Evolutionary conservation across 179 eudicot species (phyloP).

Genomic region (Spergularia azorica): DNA sequence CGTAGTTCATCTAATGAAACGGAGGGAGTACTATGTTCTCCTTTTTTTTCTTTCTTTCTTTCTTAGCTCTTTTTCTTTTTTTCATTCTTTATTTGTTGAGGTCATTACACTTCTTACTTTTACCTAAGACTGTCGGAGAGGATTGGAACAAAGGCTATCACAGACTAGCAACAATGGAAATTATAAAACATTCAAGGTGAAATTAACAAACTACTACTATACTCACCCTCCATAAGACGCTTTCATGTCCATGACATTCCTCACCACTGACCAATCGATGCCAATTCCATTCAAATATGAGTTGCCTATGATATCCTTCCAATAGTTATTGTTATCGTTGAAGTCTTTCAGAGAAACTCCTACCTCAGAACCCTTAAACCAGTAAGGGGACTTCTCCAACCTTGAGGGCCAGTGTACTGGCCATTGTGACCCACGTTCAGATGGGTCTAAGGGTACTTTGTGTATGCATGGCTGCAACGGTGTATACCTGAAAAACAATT

Average conservation of each 20-base stretch:
- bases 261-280: constrained; percentile 39
- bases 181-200: not conserved
- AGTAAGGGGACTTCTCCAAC: constrained; percentile 42
- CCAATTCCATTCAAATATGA: constrained; percentile 41
- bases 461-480: constrained; percentile 46
- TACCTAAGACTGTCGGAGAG: not conserved
- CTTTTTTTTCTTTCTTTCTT: no score
- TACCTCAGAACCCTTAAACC: constrained; percentile 39
- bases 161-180: not conserved
- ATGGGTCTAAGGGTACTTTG: constrained; percentile 35
- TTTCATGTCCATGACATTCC: constrained; percentile 54
- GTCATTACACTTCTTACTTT: not conserved
- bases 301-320: constrained; percentile 33
- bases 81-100: not conserved
- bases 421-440: constrained; percentile 44
- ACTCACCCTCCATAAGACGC: constrained; percentile 50
- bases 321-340: constrained; percentile 32
- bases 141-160: not conserved
- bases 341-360: constrained; percentile 36
- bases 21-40: no score
- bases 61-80: not conserved
- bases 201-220: not conserved
- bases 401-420: constrained; percentile 43
- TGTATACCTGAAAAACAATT: constrained; percentile 31
- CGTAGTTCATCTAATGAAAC: no score